These are phyloP conservation scores for Conringia planisiliqua DNA, from an alignment of 345 rosid species.

Conservation along the genomic window DNA sequence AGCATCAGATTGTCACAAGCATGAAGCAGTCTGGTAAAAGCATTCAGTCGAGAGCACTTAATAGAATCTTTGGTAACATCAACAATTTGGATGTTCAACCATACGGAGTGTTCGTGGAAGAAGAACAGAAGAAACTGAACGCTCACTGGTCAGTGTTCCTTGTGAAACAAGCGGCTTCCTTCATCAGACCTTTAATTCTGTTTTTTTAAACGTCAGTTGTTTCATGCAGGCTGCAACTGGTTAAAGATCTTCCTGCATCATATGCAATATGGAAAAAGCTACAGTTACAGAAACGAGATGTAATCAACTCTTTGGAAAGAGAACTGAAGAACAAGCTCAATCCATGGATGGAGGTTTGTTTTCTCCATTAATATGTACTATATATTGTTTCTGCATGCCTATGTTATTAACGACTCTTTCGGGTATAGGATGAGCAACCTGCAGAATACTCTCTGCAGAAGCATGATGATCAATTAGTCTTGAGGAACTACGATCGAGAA, in stretches of 20 bases:
- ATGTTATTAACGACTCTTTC: background rate
- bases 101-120: slow-evolving; percentile 83
- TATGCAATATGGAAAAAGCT: slow-evolving; percentile 62
- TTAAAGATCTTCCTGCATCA: slow-evolving; percentile 66
- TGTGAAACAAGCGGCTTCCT: slow-evolving; percentile 17
- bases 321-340: slow-evolving; percentile 52
- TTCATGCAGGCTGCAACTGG: slow-evolving; percentile 62
- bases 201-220: background rate
- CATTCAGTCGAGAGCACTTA: slow-evolving; percentile 69
- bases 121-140: slow-evolving; percentile 74
- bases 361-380: background rate
- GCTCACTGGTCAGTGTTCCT: slow-evolving; percentile 70
- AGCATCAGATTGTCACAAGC: slow-evolving; percentile 76
- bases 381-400: background rate
- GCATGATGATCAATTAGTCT: slow-evolving; percentile 25
- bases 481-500: slow-evolving; percentile 35
- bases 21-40: slow-evolving; percentile 86
- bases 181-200: slow-evolving; percentile 13
- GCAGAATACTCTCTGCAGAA: slow-evolving; percentile 29
- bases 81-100: slow-evolving; percentile 69
- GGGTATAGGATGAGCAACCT: slow-evolving; percentile 39
- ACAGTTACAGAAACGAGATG: slow-evolving; percentile 47
- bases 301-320: slow-evolving; percentile 51
- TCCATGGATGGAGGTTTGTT: slow-evolving; percentile 48
- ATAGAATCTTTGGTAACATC: slow-evolving; percentile 68